phyloP scores from a whole-genome alignment of 202 grass and related monocot genomes.

The Sporobolus alterniflorus region DNA sequence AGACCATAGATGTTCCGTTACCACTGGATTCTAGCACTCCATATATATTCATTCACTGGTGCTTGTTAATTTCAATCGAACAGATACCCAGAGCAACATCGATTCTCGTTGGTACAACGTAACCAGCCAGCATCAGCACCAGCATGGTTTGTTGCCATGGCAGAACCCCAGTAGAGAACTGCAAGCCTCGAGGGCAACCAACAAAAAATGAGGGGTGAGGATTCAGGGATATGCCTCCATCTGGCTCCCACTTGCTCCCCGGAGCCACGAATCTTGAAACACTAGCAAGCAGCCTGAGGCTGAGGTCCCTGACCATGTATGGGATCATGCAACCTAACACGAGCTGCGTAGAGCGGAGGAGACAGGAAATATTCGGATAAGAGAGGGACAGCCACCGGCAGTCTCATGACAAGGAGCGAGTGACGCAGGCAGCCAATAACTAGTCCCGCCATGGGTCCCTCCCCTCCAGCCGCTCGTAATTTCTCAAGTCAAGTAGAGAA shows the following conservation, averaged over 20 bases:
- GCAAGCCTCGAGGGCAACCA: conserved; percentile 3
- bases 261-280: conserved; percentile 48
- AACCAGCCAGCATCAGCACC: conserved; percentile 24
- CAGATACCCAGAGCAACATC: not conserved
- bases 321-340: conserved; percentile 49
- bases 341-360: conserved; percentile 35
- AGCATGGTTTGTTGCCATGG: conserved; percentile 30
- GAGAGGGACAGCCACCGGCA: conserved; percentile 54
- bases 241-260: conserved; percentile 46
- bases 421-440: conserved; percentile 35
- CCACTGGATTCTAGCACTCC: not conserved
- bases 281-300: conserved; percentile 31
- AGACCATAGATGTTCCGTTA: not conserved
- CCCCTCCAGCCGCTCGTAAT: not conserved
- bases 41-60: not conserved
- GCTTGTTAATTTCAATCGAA: not conserved
- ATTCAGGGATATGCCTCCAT: conserved; percentile 52
- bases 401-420: conserved; percentile 51
- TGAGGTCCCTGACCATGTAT: conserved; percentile 45
- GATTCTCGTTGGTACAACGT: not conserved
- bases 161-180: conserved; percentile 43
- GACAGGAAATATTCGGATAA: conserved; percentile 57
- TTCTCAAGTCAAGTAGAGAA: not conserved
- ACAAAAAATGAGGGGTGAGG: not conserved
- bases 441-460: not conserved